Base-by-base conservation (phyloP, 495 filamentous ascomycete genomes). In the Hypomontagnella monticulosa region DNA sequence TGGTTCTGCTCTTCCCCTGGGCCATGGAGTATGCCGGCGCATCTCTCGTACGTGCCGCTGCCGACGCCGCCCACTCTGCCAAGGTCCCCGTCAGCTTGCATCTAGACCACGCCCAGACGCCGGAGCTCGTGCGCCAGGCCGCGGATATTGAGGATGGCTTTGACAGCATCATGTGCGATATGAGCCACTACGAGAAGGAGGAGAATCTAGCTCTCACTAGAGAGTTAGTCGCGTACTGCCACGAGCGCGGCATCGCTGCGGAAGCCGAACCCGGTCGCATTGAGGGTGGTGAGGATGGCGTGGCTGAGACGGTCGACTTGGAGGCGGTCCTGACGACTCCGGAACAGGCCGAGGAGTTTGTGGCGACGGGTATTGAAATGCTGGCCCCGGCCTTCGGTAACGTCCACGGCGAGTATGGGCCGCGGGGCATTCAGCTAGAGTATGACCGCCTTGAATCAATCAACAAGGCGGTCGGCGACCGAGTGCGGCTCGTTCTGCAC, bases 1-100 rank as follows among this genome's bases (percentile, higher is more conserved):
- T 93, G 85, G 85, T 96, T 70, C 87, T 91, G 32, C 88, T 96
- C 74, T 94, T 96, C 79, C 92, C 92, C 52, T 96, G 92, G 92
- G 90, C 91, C 75, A 91, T 75, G 76, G 86, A 79, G 57, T 92
- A 92, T 78, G 88, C 87, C 33, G 80, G 81, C 68, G 82, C 85
- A 8, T 71, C 76, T 57, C 76, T 83, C 52, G 84, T 89, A 27
- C 84, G 88, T 73, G 85, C 86, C 9, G 87, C 86, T 33, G 87
- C 87, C 42, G 81, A 86, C 64, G 87, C 87, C 12, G 84, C 84
- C 16, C 82, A 82, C 69, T 81, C 77, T 46, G 91, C 91, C 69
- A 78, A 75, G 6, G 90, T 92, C 16, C 90, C 90, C 23, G 81
- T 93, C 4, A 86, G 87, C 20, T 80, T 93, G 30, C 89, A 93